Base-by-base conservation (phyloP, 1,284 basidiomycete genomes). In the Cryptococcus jaspeensis region DNA sequence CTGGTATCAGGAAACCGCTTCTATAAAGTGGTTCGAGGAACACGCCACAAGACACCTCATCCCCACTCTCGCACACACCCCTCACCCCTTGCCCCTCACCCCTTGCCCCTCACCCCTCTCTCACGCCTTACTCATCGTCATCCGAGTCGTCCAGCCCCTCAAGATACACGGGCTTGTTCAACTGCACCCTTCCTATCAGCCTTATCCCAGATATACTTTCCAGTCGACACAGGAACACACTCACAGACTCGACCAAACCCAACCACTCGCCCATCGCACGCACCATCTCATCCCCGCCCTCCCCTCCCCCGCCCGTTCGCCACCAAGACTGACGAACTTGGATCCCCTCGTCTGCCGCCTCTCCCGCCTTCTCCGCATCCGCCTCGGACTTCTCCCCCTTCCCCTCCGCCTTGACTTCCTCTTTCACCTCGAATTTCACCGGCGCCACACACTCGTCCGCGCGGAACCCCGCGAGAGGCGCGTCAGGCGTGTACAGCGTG, bases 221-320 rank as follows among this genome's bases (percentile, higher is more conserved):
- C 47, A 32, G 12, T 7, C 15, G 13, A 15, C n/a, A 32, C 32
- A 5, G 13, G 12, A n/a, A 32, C 32, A 5, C 15, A 67, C 74
- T 64, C 41, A 76, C 73, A 51, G 66, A 58, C 53, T 76, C 70
- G 12, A 64, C 59, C 15, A 74, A 56, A 18, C 72, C 73, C 28
- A 76, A 45, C 67, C 67, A 76, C 53, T 74, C 73, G 16, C 74
- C 74, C 56, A 76, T 62, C 15, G 65, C 68, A 38, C 73, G 54
- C n/a, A 76, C 70, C 35, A 74, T 65, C 58, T 74, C 74, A 57
- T 74, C 73, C 3, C 73, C 73, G 18, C 74, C 74, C 56, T 76
- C 74, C 12, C 73, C 74, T 1, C 64, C 69, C 7, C 72, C 74
- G 13, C 71, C 73, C 12, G 46, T 47, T 15, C 69, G 62, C 74